Conservation (phyloP, 2,329 filamentous ascomycete species). For the Colletotrichum sp. region DNA sequence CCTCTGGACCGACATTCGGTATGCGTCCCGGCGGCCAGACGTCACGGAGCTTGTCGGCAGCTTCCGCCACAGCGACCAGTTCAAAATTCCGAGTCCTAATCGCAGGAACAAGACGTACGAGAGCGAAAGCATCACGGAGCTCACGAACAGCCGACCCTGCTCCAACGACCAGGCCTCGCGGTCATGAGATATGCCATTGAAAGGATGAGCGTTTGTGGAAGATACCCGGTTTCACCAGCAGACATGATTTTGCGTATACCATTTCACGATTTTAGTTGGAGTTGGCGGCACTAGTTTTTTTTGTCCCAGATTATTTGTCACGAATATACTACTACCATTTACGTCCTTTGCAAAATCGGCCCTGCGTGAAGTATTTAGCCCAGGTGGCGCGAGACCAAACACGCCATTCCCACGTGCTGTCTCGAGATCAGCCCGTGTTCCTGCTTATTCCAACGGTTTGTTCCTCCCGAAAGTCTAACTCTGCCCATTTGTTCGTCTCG, state of each 20-base stretch:
- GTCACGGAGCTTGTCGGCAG: conserved; percentile 39
- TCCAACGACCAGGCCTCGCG: conserved; percentile 34
- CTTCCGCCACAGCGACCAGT: conserved; percentile 31
- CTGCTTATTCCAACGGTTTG: neutral
- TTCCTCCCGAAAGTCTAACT: neutral
- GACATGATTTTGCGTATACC: neutral
- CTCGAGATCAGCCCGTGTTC: neutral
- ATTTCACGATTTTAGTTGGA: neutral
- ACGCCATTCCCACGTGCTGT: neutral
- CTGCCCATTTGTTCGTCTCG: neutral
- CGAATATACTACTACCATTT: neutral
- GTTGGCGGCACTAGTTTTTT: neutral
- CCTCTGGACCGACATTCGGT: conserved; percentile 43
- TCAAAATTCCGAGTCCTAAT: conserved; percentile 33
- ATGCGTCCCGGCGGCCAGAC: conserved; percentile 28
- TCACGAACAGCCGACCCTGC: conserved; percentile 43
- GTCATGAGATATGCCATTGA: neutral
- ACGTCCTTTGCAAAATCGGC: neutral
- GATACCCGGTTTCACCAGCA: neutral
- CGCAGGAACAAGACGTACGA: conserved; percentile 40
- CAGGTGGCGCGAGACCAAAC: neutral
- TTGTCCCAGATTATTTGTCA: neutral
- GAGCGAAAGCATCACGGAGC: conserved; percentile 57
- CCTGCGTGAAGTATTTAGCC: neutral
- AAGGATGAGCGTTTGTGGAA: neutral